Base-by-base conservation (phyloP, 345 rosid species). In the Brassica carinata region DNA sequence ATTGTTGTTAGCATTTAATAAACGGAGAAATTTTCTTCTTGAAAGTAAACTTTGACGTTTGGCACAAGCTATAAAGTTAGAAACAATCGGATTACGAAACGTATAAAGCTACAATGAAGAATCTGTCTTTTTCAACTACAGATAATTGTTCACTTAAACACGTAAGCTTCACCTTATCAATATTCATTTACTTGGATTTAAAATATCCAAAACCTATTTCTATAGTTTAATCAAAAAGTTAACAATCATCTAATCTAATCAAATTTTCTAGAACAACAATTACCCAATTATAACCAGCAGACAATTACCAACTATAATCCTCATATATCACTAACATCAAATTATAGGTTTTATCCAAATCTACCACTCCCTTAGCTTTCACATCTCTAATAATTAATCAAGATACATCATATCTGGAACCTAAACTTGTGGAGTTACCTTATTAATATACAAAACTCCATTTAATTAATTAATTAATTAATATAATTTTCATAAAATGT, bases 41-140 rank as follows among this genome's bases (percentile, higher is more conserved):
- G 10, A 13, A 17, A 59, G 68, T 48, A 48, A 48, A 48, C 55
- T 59, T 77, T 77, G 62, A 68, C 68, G 23, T 51, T 57, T 69
- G 61, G 15, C 64, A 43, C 64, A 43, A 77, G 65, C 65, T 14
- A 48, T 48, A 14, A 51, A 51, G 57, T 14, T 61, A 61, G 17
- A 69, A 70, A 63, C 51, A 38, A 57, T 79, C 48, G 73, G 17
- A 11, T 55, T 38, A 79, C 29, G 58, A 65, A 73, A 72, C 68
- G 77, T 72, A 72, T 10, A 65, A 17, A 57, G 59, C 18, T 71
- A 43, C 4, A 78, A 71, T 31, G 31, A 3, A 64, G 77, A 72
- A 73, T 40, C 36, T 34, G 58, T 78, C 33, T 72, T 27, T 48
- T 72, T 62, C 36, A 77, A 63, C 29, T 15, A 10, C 29, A 18